Percentiles rank a stretch among this genome's conserved stretches.
These are phyloP conservation scores for Sphaerulina musiva DNA, from an alignment of 2,329 filamentous ascomycete species.

Conservation along the genomic window DNA sequence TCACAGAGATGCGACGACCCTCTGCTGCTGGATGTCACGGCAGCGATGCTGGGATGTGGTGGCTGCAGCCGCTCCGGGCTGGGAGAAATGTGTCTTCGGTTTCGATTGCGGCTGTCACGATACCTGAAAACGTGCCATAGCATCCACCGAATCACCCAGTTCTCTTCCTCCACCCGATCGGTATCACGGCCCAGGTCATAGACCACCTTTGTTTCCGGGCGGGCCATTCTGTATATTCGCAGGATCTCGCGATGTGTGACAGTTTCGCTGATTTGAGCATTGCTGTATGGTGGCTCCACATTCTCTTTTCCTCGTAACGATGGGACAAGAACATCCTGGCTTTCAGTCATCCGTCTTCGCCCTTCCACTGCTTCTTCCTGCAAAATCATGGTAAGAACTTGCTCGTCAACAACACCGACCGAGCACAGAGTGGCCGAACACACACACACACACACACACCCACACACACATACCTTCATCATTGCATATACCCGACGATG, in stretches of 20 bases:
- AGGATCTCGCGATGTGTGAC: conserved; percentile 42
- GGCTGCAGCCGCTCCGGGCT: conserved; percentile 16
- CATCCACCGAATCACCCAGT: conserved; percentile 49
- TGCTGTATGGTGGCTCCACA: conserved; percentile 39
- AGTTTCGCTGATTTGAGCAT: conserved; percentile 45
- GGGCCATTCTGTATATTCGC: conserved; percentile 37
- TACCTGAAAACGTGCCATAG: conserved; percentile 49
- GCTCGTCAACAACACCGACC: background rate
- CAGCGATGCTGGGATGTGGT: conserved; percentile 13
- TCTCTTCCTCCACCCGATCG: conserved; percentile 40
- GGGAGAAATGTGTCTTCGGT: conserved; percentile 24
- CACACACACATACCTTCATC: conserved; percentile 38
- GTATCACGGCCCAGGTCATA: conserved; percentile 40
- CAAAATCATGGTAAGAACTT: background rate
- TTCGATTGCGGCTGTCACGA: conserved; percentile 38
- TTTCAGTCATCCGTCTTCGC: conserved; percentile 38
- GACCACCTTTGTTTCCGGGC: conserved; percentile 35
- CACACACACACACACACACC: background rate
- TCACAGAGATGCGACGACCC: conserved; percentile 10
- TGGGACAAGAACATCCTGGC: conserved; percentile 36
- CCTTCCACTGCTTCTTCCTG: conserved; percentile 42
- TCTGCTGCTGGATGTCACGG: conserved; percentile 3
- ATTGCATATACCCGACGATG: conserved; percentile 37
- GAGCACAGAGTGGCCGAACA: background rate
- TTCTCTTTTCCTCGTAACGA: conserved; percentile 29